These are phyloP conservation scores for Kurtzmaniella quercitrusa DNA, from an alignment of 1,139 yeast species.

Conservation along the genomic window DNA sequence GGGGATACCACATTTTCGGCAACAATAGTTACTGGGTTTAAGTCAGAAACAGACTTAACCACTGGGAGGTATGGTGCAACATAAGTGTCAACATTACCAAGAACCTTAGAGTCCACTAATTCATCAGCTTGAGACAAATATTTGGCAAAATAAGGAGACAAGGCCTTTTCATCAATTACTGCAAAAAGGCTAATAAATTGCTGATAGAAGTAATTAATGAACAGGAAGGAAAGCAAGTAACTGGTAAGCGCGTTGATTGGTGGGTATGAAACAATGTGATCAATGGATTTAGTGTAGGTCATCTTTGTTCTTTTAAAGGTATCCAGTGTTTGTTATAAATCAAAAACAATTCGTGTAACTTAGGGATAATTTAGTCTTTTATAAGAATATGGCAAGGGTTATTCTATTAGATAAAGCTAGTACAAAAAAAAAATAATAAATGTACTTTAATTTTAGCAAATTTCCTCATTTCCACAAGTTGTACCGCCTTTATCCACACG, in stretches of 20 bases:
- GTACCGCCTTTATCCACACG: not conserved
- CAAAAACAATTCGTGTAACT: not conserved
- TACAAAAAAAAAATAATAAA: not conserved
- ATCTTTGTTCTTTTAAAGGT: conserved; percentile 63
- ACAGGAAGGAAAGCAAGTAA: conserved; percentile 23
- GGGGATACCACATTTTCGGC: conserved; percentile 21
- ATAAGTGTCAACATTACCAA: conserved; percentile 17
- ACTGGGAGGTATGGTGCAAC: conserved; percentile 7
- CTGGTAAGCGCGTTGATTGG: conserved; percentile 19
- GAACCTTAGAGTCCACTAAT: conserved; percentile 22
- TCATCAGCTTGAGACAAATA: conserved; percentile 24
- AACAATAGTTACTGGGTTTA: conserved; percentile 14
- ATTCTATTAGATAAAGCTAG: not conserved
- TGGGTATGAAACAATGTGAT: conserved; percentile 32
- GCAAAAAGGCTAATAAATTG: conserved; percentile 13
- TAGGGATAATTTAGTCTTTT: conserved; percentile 1
- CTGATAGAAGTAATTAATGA: conserved; percentile 20
- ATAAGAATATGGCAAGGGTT: not conserved
- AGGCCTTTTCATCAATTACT: conserved; percentile 18
- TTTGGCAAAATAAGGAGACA: conserved; percentile 22
- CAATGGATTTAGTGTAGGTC: conserved; percentile 27
- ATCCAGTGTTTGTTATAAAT: not conserved
- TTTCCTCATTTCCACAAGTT: not conserved
- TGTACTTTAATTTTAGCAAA: not conserved
- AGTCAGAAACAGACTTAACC: conserved; percentile 9